Conservation (phyloP, 2,329 filamentous ascomycete genomes). For the Xylaria hypoxylon region DNA sequence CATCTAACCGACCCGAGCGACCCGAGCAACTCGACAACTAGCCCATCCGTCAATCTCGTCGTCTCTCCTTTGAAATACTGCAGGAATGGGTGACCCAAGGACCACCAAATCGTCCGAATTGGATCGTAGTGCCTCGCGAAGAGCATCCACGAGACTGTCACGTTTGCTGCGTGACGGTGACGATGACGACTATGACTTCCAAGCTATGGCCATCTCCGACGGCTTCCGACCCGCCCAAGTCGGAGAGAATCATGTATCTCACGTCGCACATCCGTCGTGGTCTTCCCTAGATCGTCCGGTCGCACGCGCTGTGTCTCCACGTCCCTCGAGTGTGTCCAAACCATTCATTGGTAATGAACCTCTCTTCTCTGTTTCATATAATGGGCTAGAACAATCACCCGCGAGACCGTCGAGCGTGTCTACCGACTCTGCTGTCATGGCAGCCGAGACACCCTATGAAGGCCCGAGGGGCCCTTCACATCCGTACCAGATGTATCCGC, state of each 20-base stretch:
- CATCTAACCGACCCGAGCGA: slow-evolving; percentile 29
- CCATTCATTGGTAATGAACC: slow-evolving; percentile 62
- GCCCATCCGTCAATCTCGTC: slow-evolving; percentile 35
- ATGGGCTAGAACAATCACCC: slow-evolving; percentile 53
- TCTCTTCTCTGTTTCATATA: slow-evolving; percentile 64
- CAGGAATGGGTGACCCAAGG: slow-evolving; percentile 56
- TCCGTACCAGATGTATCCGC: slow-evolving; percentile 86
- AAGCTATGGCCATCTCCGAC: slow-evolving; percentile 62
- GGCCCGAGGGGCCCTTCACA: slow-evolving; percentile 81
- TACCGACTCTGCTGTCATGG: slow-evolving; percentile 55
- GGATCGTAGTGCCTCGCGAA: slow-evolving; percentile 58
- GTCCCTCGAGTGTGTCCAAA: slow-evolving; percentile 69
- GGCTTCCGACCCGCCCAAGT: slow-evolving; percentile 49
- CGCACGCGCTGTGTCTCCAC: slow-evolving; percentile 45
- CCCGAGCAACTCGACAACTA: slow-evolving; percentile 34
- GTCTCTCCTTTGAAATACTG: slow-evolving; percentile 9
- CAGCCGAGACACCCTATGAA: slow-evolving; percentile 73
- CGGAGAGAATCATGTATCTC: slow-evolving; percentile 40
- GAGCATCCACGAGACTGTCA: slow-evolving; percentile 57
- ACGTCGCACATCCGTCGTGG: slow-evolving; percentile 41
- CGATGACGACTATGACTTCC: slow-evolving; percentile 63
- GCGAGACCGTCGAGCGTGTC: slow-evolving; percentile 52
- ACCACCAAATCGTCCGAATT: slow-evolving; percentile 54
- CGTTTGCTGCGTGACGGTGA: slow-evolving; percentile 47
- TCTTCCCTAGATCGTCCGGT: slow-evolving; percentile 41